Base-by-base conservation (phyloP, 345 rosid genomes). In the Rhodomyrtus tomentosa region DNA sequence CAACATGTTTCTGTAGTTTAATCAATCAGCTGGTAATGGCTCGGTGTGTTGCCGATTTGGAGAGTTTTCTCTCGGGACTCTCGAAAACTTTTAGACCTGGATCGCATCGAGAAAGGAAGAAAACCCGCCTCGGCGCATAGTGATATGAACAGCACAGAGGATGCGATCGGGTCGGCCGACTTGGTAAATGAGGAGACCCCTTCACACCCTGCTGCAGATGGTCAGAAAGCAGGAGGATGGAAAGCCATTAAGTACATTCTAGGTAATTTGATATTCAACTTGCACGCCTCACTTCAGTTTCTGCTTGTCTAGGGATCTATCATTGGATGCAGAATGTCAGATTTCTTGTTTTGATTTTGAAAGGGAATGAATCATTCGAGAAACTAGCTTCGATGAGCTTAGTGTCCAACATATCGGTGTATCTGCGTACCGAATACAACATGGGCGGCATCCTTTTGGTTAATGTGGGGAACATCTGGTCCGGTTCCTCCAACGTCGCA, bases 361-460 rank as follows among this genome's bases (percentile, higher is more conserved):
- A 85, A 91, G 96, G 92, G 85, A 95, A 95, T 50, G 92, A 95
- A 84, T 89, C 96, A 1, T 93, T 95, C 62, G 98, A 94, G 92
- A 95, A 93, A 87, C 84, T 92, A 85, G 96, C 98, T 22, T 94
- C 95, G 2, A 91, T 94, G 95, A 89, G 96, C 81, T 84, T 94
- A 86, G 87, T 94, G 45, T 89, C 91, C 52, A 91, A 93, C 84
- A 55, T 94, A 62, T 85, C 90, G 40, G 89, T 95, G 62, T 93
- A 92, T 87, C 88, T 95, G 84, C 87, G 88, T 40, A 87, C 42
- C 5, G 86, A 88, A 59, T 95, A 93, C 90, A 89, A 92, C 86
- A 85, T 94, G 85, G 93, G 90, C 52, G 95, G 96, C 55, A 89
- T 92, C 7, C 83, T 80, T 83, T 83, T 91, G 89, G 93, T 93